A percentile compares a stretch with the other conserved stretches of the same genome.
These are phyloP conservation scores for Ustilago esculenta DNA, from an alignment of 1,284 basidiomycete genomes.

Conservation along the genomic window DNA sequence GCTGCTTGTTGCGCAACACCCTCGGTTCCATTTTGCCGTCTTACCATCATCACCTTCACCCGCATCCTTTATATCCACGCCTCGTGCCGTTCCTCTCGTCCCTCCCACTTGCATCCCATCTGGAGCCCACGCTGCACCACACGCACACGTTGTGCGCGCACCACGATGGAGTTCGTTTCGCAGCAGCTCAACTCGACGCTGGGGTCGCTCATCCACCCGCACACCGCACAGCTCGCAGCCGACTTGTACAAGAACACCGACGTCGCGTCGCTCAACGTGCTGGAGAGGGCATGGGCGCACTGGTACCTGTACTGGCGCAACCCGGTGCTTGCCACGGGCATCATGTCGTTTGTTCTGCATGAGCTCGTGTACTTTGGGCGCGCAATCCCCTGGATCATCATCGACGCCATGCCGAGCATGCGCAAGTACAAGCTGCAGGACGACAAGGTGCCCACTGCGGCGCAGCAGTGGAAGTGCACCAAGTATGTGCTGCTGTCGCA, in stretches of 20 bases:
- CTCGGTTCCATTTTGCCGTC: not conserved
- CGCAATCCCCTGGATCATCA: slow-evolving; percentile 92
- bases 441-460: slow-evolving; percentile 78
- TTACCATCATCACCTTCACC: slow-evolving; percentile 10
- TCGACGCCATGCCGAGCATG: slow-evolving; percentile 93
- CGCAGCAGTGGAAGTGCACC: slow-evolving; percentile 95
- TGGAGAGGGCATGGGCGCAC: slow-evolving; percentile 68
- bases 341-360: slow-evolving; percentile 92
- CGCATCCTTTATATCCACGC: not conserved
- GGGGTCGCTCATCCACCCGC: slow-evolving; percentile 41
- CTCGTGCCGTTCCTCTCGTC: slow-evolving; percentile 5
- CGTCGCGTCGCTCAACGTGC: slow-evolving; percentile 47
- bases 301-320: slow-evolving; percentile 72
- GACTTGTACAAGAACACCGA: slow-evolving; percentile 62
- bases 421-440: slow-evolving; percentile 91
- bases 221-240: slow-evolving; percentile 66
- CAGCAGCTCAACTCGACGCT: slow-evolving; percentile 50
- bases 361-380: slow-evolving; percentile 98
- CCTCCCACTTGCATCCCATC: not conserved
- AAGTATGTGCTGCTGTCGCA: slow-evolving; percentile 94
- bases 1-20: not conserved
- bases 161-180: slow-evolving; percentile 46
- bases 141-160: slow-evolving; percentile 3
- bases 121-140: slow-evolving; percentile 4
- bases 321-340: slow-evolving; percentile 90